phyloP scores from a whole-genome alignment of 2,329 filamentous ascomycete species.

The Calycina herbarum region DNA sequence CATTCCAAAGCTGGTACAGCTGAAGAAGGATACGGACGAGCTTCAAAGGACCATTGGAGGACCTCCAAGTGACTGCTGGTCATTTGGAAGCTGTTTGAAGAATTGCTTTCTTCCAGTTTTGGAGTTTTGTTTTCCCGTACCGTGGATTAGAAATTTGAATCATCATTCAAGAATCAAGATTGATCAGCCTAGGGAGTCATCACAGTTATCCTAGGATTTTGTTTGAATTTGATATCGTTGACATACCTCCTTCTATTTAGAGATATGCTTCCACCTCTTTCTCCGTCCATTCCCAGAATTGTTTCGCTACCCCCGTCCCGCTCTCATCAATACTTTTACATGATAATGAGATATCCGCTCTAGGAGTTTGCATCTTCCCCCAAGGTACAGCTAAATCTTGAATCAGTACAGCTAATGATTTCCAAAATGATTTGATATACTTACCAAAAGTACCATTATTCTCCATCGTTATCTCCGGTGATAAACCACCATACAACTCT shows the following conservation, averaged over 20 bases:
- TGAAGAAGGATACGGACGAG: not conserved
- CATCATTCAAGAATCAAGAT: not conserved
- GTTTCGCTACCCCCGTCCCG: constrained; percentile 40
- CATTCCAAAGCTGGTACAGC: not conserved
- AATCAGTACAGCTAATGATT: constrained; percentile 7
- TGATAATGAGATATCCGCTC: constrained; percentile 38
- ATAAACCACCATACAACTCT: constrained; percentile 34
- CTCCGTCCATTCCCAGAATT: constrained; percentile 49
- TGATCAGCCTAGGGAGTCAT: not conserved
- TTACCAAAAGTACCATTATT: constrained; percentile 33
- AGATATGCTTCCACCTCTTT: constrained; percentile 37
- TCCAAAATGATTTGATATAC: not conserved
- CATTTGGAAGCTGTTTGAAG: not conserved
- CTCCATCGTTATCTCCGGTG: constrained; percentile 30
- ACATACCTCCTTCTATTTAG: not conserved
- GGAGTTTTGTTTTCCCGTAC: not conserved
- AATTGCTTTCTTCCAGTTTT: too few species aligned
- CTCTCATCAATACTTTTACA: constrained; percentile 40
- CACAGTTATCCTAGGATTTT: not conserved
- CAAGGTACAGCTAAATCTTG: constrained; percentile 45
- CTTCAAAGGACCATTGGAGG: not conserved
- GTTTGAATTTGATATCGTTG: not conserved
- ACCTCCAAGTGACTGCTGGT: not conserved
- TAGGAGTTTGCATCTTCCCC: constrained; percentile 42
- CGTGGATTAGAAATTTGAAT: not conserved